These are phyloP conservation scores for Volvariella volvacea DNA, from an alignment of 1,284 basidiomycete genomes.

Conservation along the genomic window DNA sequence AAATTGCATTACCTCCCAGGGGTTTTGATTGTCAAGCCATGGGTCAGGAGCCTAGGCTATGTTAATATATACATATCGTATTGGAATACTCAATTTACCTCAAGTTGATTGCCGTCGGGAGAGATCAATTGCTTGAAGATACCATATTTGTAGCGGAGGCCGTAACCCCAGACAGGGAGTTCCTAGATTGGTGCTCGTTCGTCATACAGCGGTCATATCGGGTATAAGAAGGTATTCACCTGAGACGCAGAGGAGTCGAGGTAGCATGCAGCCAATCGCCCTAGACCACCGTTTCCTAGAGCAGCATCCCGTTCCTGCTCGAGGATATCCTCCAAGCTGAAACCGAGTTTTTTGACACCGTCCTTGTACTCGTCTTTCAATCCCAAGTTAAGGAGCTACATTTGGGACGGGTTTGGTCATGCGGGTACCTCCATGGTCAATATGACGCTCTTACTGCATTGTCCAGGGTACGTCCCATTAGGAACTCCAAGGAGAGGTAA, in stretches of 20 bases:
- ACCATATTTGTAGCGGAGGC: conserved; percentile 83
- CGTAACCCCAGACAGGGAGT: conserved; percentile 80
- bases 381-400: conserved; percentile 73
- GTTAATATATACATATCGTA: conserved; percentile 5
- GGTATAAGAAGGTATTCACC: conserved; percentile 29
- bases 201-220: neutral
- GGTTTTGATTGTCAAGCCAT: conserved; percentile 84
- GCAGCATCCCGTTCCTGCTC: conserved; percentile 86
- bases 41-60: conserved; percentile 82
- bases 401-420: neutral
- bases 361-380: conserved; percentile 70
- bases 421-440: neutral
- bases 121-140: conserved; percentile 93
- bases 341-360: conserved; percentile 72
- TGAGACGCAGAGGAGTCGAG: conserved; percentile 80
- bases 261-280: conserved; percentile 91
- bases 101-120: conserved; percentile 79
- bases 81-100: conserved; percentile 34
- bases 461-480: conserved; percentile 87
- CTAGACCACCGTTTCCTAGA: conserved; percentile 85
- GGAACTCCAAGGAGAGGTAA: conserved; percentile 85
- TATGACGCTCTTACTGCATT: conserved; percentile 45
- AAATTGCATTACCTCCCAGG: conserved; percentile 57
- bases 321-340: conserved; percentile 81
- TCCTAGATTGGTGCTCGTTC: conserved; percentile 20